Conservation (phyloP, 1,284 basidiomycete species). For the Ganoderma sinense region DNA sequence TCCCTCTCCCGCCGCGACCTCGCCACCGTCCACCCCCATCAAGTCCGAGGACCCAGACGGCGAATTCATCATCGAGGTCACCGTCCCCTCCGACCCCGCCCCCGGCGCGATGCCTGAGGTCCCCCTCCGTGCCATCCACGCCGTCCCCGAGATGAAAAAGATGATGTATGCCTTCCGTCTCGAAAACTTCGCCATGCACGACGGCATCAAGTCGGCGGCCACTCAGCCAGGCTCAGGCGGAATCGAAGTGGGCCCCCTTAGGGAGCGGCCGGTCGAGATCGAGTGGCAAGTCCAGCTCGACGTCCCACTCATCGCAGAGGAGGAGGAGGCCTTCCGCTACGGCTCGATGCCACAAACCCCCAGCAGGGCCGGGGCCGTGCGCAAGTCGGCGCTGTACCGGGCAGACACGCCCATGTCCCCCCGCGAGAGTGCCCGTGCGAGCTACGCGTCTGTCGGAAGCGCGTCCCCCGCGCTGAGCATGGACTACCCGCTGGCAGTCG, state of each 20-base stretch:
- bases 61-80: constrained; percentile 43
- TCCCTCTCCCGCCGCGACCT: constrained; percentile 5
- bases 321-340: constrained; percentile 13
- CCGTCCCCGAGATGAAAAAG: constrained; percentile 66
- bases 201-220: constrained; percentile 44
- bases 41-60: constrained; percentile 33
- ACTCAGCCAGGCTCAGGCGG: constrained; percentile 33
- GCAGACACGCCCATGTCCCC: constrained; percentile 10
- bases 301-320: constrained; percentile 28
- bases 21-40: constrained; percentile 16
- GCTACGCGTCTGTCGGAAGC: constrained; percentile 4
- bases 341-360: not conserved
- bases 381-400: constrained; percentile 8
- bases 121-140: constrained; percentile 76
- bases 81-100: constrained; percentile 31
- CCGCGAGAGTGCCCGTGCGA: constrained; percentile 8
- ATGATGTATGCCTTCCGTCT: constrained; percentile 82
- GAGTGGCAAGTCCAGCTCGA: constrained; percentile 39
- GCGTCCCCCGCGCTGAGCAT: constrained; percentile 23
- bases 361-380: not conserved
- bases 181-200: constrained; percentile 77
- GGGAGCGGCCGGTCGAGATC: constrained; percentile 32
- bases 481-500: constrained; percentile 21
- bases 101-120: constrained; percentile 58
- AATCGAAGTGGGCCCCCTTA: constrained; percentile 39